These are phyloP conservation scores for Fusarium continuum DNA, from an alignment of 2,329 filamentous ascomycete genomes.

Conservation along the genomic window DNA sequence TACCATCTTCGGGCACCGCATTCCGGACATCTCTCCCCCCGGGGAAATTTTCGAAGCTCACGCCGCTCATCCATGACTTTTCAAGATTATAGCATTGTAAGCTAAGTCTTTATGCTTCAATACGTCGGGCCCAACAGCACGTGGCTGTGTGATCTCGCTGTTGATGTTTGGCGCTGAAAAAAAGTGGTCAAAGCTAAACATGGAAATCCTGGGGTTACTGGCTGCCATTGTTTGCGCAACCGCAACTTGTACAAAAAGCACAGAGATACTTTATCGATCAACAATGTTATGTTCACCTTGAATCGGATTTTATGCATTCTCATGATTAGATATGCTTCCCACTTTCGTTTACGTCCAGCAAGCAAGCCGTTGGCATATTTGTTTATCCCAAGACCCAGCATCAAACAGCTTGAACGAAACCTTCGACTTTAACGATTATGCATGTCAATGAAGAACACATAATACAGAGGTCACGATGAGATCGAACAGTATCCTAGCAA, in stretches of 20 bases:
- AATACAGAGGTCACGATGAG: not conserved
- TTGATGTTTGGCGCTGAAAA: constrained; percentile 9
- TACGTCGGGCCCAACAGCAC: not conserved
- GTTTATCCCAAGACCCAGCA: no score
- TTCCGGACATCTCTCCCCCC: constrained; percentile 64
- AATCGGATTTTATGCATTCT: not conserved
- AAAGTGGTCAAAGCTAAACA: constrained; percentile 16
- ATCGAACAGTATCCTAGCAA: constrained; percentile 2
- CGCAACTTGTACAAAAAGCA: not conserved
- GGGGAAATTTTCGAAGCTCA: constrained; percentile 61
- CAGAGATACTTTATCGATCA: not conserved
- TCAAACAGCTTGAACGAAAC: no score
- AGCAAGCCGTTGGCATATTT: no score
- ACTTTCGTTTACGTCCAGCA: not conserved
- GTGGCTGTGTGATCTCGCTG: not conserved
- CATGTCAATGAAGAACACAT: not conserved
- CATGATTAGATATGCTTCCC: not conserved
- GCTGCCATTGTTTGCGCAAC: constrained; percentile 3
- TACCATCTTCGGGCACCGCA: constrained; percentile 80
- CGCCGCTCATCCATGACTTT: constrained; percentile 52
- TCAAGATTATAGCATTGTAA: not conserved
- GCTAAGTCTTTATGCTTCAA: not conserved
- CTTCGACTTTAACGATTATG: no score
- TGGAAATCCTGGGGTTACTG: not conserved
- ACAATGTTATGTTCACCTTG: not conserved